A percentile compares a stretch with the other conserved stretches of the same genome.
Evolutionary conservation across 768 basidiomycete species (phyloP).

Genomic region (Tylopilus sp.): DNA sequence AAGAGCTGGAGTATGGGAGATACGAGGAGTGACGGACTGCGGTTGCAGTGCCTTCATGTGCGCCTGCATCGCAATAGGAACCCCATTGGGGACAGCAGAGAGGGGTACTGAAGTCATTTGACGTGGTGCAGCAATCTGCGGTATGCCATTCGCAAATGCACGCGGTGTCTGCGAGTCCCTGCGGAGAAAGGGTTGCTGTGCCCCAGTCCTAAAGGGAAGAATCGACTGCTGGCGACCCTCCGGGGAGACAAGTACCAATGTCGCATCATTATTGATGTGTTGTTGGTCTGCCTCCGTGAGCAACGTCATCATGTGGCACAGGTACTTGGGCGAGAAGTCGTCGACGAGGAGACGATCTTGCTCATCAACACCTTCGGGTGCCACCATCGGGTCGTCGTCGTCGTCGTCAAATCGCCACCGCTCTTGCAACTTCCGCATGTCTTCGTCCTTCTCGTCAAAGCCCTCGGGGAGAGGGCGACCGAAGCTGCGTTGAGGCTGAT

Average conservation of each 20-base stretch:
- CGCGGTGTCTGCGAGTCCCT: slow-evolving; percentile 25
- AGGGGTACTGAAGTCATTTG: slow-evolving; percentile 22
- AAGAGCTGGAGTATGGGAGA: slow-evolving; percentile 44
- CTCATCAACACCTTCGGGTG: slow-evolving; percentile 61
- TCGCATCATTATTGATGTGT: slow-evolving; percentile 49
- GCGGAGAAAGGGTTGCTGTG: slow-evolving; percentile 28
- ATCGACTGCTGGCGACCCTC: slow-evolving; percentile 53
- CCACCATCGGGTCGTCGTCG: slow-evolving; percentile 56
- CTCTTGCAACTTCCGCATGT: slow-evolving; percentile 44
- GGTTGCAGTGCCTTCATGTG: slow-evolving; percentile 61
- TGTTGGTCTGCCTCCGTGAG: slow-evolving; percentile 53
- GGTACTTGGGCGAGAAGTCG: slow-evolving; percentile 61
- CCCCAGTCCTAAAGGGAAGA: slow-evolving; percentile 43
- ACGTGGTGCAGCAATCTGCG: slow-evolving; percentile 23
- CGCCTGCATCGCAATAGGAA: slow-evolving; percentile 56
- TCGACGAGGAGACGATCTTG: slow-evolving; percentile 67
- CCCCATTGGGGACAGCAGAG: slow-evolving; percentile 37
- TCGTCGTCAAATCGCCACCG: slow-evolving; percentile 71
- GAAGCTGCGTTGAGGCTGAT: slow-evolving; percentile 11
- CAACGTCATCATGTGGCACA: slow-evolving; percentile 54
- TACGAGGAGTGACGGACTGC: slow-evolving; percentile 48
- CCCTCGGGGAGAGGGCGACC: slow-evolving; percentile 26
- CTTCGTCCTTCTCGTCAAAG: slow-evolving; percentile 34
- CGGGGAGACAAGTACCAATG: slow-evolving; percentile 37
- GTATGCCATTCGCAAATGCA: slow-evolving; percentile 22